phyloP scores from a whole-genome alignment of 2,329 filamentous ascomycete genomes.

The Stagonosporopsis rhizophila region DNA sequence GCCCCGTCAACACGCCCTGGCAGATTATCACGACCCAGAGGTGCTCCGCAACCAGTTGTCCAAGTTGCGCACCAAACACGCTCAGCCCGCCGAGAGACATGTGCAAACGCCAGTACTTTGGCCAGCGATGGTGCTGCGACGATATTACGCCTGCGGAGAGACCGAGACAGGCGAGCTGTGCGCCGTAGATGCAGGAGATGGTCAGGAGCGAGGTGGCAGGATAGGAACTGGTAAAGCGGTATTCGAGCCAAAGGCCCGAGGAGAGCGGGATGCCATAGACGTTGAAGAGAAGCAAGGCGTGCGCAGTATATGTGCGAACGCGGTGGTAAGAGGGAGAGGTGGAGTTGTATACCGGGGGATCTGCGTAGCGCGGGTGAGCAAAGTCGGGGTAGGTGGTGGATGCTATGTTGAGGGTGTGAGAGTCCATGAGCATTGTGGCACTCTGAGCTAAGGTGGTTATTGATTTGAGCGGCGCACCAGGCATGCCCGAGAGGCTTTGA shows the following conservation, averaged over 20 bases:
- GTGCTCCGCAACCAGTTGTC: not conserved
- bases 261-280: constrained; percentile 35
- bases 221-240: constrained; percentile 26
- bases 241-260: constrained; percentile 31
- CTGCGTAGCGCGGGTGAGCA: not conserved
- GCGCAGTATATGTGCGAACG: constrained; percentile 23
- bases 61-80: not conserved
- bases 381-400: not conserved
- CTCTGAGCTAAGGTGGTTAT: too few relatives aligned
- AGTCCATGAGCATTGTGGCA: not conserved
- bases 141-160: not conserved
- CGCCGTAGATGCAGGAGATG: constrained; percentile 17
- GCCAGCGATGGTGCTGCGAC: constrained; percentile 13
- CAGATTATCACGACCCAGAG: constrained; percentile 1
- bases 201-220: constrained; percentile 2
- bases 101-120: constrained; percentile 4
- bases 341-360: not conserved
- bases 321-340: not conserved
- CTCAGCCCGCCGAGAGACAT: constrained; percentile 2
- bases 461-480: too few relatives aligned
- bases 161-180: constrained; percentile 29
- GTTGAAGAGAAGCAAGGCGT: constrained; percentile 36
- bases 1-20: constrained; percentile 26
- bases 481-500: not conserved
- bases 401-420: not conserved